Evolutionary conservation across 495 filamentous ascomycete genomes (phyloP).

Genomic region (Aspergillus panamensis): DNA sequence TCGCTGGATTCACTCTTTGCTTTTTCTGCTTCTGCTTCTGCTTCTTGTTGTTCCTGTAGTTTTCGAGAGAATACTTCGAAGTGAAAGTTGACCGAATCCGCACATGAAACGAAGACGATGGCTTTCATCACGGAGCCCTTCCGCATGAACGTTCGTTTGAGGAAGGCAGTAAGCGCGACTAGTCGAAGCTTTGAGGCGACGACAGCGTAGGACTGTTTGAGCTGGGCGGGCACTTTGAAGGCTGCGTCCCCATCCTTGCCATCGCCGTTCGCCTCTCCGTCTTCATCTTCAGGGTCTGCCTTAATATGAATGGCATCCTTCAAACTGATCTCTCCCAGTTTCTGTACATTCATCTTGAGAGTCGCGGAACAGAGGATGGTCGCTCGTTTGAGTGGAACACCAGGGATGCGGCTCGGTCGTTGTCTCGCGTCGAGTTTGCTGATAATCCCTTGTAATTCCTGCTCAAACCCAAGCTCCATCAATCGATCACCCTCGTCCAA

Average conservation of each 20-base stretch:
- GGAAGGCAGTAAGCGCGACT: conserved; percentile 75
- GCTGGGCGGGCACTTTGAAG: conserved; percentile 86
- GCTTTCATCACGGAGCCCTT: conserved; percentile 88
- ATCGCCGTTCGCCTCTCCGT: conserved; percentile 31
- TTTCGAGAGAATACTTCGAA: conserved; percentile 76
- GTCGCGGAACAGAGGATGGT: conserved; percentile 96
- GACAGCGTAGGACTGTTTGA: conserved; percentile 85
- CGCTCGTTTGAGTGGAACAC: conserved; percentile 69
- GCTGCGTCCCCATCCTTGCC: conserved; percentile 45
- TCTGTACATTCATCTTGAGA: conserved; percentile 93
- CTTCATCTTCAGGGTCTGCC: conserved; percentile 50
- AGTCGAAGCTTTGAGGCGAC: conserved; percentile 85
- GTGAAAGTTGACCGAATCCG: conserved; percentile 95
- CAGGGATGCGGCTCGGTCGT: conserved; percentile 44
- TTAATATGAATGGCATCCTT: conserved; percentile 89
- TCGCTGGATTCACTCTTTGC: conserved; percentile 26
- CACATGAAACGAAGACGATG: conserved; percentile 94
- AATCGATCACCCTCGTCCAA: conserved; percentile 93
- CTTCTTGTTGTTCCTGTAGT: conserved; percentile 24
- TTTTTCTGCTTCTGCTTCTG: conserved; percentile 26
- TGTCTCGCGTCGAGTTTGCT: conserved; percentile 59
- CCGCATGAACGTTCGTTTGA: conserved; percentile 82
- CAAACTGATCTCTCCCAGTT: conserved; percentile 87
- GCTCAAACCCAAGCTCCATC: conserved; percentile 96
- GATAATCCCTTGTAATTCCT: conserved; percentile 78